Evolutionary conservation across 2,329 filamentous ascomycete genomes (phyloP).

Genomic region (Aspergillus terreus): DNA sequence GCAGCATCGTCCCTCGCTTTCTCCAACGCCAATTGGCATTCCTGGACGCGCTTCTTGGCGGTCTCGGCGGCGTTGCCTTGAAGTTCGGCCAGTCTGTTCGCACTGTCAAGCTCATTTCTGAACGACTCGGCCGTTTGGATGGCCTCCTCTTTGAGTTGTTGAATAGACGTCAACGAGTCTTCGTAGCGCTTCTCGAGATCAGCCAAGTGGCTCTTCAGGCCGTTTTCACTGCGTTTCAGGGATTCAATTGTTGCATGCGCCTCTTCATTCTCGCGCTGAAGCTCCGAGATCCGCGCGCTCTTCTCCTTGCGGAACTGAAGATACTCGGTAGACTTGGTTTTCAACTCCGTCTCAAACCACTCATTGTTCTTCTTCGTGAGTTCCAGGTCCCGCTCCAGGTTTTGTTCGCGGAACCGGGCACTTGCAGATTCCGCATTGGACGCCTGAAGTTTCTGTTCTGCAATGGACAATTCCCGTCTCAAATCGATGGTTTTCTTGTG

Average conservation of each 20-base stretch:
- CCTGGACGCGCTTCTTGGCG: constrained; percentile 57
- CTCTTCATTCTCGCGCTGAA: constrained; percentile 87
- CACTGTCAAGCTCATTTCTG: constrained; percentile 78
- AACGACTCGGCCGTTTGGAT: constrained; percentile 82
- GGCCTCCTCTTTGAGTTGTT: constrained; percentile 79
- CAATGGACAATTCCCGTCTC: constrained; percentile 71
- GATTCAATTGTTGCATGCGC: constrained; percentile 71
- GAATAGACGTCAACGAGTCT: constrained; percentile 74
- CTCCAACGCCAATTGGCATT: constrained; percentile 55
- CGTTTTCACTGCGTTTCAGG: constrained; percentile 73
- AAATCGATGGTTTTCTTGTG: constrained; percentile 85
- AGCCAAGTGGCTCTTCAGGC: constrained; percentile 74
- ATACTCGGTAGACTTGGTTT: constrained; percentile 82
- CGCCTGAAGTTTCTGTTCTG: constrained; percentile 80
- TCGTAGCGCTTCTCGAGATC: constrained; percentile 84
- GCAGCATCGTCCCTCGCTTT: constrained; percentile 61
- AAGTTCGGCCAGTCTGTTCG: constrained; percentile 73
- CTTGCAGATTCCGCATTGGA: constrained; percentile 75
- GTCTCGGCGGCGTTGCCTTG: constrained; percentile 58
- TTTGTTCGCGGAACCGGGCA: constrained; percentile 86
- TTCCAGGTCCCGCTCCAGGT: constrained; percentile 84
- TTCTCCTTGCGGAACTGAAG: constrained; percentile 94
- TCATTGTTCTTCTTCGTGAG: constrained; percentile 85
- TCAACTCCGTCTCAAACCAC: constrained; percentile 87
- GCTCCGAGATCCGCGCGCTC: constrained; percentile 78